Evolutionary conservation across 257 asterid genomes (phyloP).

Genomic region (Galeopsis tetrahit): DNA sequence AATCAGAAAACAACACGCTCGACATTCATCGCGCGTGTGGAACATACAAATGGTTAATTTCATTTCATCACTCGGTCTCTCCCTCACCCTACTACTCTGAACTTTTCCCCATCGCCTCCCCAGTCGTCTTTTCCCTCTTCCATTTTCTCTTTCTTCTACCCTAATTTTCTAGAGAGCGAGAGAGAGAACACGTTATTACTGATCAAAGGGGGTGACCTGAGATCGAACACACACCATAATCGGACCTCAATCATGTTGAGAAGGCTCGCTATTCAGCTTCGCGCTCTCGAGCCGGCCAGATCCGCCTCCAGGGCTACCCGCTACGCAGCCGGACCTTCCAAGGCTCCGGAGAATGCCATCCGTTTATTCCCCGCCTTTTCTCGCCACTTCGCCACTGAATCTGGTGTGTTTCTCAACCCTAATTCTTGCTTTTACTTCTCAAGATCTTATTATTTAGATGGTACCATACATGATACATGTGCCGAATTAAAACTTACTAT

Average conservation of each 20-base stretch:
- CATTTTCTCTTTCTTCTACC: slow-evolving; percentile 26
- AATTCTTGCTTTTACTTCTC: slow-evolving; percentile 19
- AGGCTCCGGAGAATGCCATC: slow-evolving; percentile 40
- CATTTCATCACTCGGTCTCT: neutral
- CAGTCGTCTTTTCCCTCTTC: slow-evolving; percentile 4
- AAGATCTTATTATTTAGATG: neutral
- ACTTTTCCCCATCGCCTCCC: slow-evolving; percentile 30
- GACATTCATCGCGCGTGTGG: slow-evolving; percentile 27
- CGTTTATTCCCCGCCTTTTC: slow-evolving; percentile 47
- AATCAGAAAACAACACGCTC: neutral
- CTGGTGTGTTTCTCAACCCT: slow-evolving; percentile 57
- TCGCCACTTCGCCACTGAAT: slow-evolving; percentile 55
- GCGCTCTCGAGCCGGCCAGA: slow-evolving; percentile 51
- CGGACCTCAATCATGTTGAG: slow-evolving; percentile 72
- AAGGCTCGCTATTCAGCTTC: slow-evolving; percentile 65
- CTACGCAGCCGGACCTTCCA: slow-evolving; percentile 44
- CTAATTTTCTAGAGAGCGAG: slow-evolving; percentile 16
- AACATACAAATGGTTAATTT: slow-evolving; percentile 19
- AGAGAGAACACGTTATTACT: slow-evolving; percentile 7
- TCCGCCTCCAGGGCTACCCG: slow-evolving; percentile 52
- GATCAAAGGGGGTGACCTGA: slow-evolving; percentile 56
- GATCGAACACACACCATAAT: slow-evolving; percentile 46
- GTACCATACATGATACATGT: slow-evolving; percentile 4
- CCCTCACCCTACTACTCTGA: slow-evolving; percentile 35
- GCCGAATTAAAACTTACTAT: slow-evolving; percentile 12